Conservation (phyloP, 495 filamentous ascomycete species). For the Xylaria cubensis region DNA sequence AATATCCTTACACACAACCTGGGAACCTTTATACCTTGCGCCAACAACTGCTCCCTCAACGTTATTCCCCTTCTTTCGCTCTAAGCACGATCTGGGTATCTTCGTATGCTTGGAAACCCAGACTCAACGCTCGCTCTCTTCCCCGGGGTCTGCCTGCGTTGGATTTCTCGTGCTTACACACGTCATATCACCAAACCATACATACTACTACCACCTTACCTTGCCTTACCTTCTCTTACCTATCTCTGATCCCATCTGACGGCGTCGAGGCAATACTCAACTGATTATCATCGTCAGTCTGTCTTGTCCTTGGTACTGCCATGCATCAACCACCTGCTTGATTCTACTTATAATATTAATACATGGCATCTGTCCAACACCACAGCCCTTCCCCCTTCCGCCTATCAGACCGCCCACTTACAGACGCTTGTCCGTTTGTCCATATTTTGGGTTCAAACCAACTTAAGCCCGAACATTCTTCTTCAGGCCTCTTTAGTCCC, state of each 20-base stretch:
- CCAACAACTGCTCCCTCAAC: conserved; percentile 8
- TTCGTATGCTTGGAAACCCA: background rate
- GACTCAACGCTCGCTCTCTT: background rate
- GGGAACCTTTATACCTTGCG: background rate
- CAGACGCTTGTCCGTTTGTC: conserved; percentile 11
- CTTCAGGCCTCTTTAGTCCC: background rate
- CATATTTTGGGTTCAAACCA: conserved; percentile 1
- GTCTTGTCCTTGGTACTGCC: background rate
- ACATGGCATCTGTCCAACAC: background rate
- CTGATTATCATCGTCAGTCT: background rate
- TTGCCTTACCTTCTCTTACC: background rate
- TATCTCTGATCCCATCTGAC: background rate
- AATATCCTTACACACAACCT: background rate
- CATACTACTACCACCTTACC: background rate
- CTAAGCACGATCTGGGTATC: background rate
- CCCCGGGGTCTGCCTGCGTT: background rate
- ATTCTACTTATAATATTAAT: conserved; percentile 22
- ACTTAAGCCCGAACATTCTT: conserved; percentile 7
- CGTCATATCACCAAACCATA: conserved; percentile 12
- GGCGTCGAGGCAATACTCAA: conserved; percentile 13
- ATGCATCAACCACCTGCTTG: background rate
- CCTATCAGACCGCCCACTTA: conserved; percentile 11
- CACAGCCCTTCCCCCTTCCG: background rate
- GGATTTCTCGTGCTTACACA: conserved; percentile 19
- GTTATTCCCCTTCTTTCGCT: background rate